Evolutionary conservation across 1,284 basidiomycete genomes (phyloP).

Genomic region (Ceratobasidium sp.): DNA sequence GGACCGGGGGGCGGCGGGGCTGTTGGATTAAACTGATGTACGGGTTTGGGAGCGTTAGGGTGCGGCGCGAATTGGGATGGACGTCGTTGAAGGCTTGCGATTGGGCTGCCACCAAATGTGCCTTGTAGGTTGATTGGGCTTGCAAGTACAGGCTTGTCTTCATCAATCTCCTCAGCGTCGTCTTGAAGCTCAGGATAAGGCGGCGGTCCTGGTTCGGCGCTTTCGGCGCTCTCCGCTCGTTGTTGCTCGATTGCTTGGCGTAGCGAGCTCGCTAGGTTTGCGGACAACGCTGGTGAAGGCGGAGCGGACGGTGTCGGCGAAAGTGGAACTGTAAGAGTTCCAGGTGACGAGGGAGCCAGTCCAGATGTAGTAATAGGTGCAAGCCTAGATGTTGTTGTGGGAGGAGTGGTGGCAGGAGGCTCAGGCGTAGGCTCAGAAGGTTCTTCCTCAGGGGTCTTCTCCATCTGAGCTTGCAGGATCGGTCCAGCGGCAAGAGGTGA

Average conservation of each 20-base stretch:
- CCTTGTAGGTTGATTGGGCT: constrained; percentile 12
- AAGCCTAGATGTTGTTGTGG: background rate
- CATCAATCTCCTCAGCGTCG: constrained; percentile 13
- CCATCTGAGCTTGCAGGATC: constrained; percentile 25
- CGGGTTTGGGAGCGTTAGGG: constrained; percentile 76
- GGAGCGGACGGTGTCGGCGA: constrained; percentile 30
- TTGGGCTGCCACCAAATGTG: constrained; percentile 27
- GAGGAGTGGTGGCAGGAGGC: background rate
- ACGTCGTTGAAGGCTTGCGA: constrained; percentile 41
- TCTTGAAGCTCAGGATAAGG: background rate
- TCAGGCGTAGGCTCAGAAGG: background rate
- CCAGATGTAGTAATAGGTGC: constrained; percentile 22
- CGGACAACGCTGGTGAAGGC: constrained; percentile 31
- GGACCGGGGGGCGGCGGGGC: constrained; percentile 47
- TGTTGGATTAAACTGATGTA: constrained; percentile 60
- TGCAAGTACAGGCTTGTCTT: constrained; percentile 22
- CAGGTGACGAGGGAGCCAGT: constrained; percentile 4
- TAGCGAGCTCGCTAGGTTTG: constrained; percentile 42
- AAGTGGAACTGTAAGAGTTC: constrained; percentile 13
- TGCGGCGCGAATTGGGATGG: constrained; percentile 70
- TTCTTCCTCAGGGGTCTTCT: background rate
- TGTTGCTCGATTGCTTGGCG: constrained; percentile 46
- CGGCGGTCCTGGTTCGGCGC: constrained; percentile 5
- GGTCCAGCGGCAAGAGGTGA: constrained; percentile 33
- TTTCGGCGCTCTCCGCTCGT: constrained; percentile 13